Conservation (phyloP, 768 basidiomycete species). For the Mycena crocata region DNA sequence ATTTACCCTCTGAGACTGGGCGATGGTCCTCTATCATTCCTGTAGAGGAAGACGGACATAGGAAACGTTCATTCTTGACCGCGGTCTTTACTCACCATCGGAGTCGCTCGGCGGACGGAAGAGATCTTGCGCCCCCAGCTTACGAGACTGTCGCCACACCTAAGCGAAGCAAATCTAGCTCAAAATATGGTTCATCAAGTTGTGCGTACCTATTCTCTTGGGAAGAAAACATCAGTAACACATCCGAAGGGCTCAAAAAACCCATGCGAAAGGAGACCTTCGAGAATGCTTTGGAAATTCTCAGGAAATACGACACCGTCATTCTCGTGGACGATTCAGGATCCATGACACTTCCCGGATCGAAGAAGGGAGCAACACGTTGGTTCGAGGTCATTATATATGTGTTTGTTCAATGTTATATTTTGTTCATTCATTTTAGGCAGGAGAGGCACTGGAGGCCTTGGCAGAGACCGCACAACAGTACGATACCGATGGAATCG, state of each 20-base stretch:
- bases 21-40: not conserved
- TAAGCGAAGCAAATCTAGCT: conserved; percentile 1
- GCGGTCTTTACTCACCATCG: conserved; percentile 6
- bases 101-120: conserved; percentile 16
- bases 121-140: conserved; percentile 14
- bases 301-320: conserved; percentile 65
- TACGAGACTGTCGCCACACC: conserved; percentile 11
- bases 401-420: not conserved
- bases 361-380: conserved; percentile 39
- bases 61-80: conserved; percentile 22
- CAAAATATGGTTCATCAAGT: not conserved
- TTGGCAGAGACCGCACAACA: conserved; percentile 59
- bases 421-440: conserved; percentile 42
- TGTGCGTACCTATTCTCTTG: not conserved
- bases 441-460: conserved; percentile 56
- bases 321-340: conserved; percentile 71
- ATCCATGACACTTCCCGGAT: conserved; percentile 56
- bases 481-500: conserved; percentile 71
- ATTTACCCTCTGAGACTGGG: not conserved
- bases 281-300: conserved; percentile 47
- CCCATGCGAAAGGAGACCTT: conserved; percentile 29
- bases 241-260: conserved; percentile 14
- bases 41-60: not conserved
- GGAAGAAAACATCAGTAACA: not conserved
- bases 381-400: conserved; percentile 61